Conservation (phyloP, 371 early-diverging fungal species). For the Globomyces sp. region DNA sequence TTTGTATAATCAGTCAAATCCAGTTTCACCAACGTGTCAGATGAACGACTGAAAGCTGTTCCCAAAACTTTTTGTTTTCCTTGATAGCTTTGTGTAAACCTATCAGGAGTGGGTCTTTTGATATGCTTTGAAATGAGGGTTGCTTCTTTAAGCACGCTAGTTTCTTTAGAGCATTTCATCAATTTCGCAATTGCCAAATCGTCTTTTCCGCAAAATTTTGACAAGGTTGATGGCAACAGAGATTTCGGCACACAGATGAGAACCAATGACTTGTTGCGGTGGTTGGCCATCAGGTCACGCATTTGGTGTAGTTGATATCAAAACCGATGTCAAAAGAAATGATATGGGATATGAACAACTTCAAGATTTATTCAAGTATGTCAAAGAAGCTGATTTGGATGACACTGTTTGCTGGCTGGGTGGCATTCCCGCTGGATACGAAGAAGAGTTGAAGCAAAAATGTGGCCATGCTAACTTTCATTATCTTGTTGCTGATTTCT, state of each 20-base stretch:
- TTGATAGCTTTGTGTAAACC: constrained; percentile 9
- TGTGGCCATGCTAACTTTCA: constrained; percentile 28
- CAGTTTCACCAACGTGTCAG: constrained; percentile 58
- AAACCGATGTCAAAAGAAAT: constrained; percentile 1
- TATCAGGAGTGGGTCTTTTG: constrained; percentile 7
- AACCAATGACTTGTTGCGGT: constrained; percentile 1
- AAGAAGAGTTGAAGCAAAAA: constrained; percentile 27
- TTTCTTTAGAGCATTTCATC: too few species aligned
- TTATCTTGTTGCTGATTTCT: constrained; percentile 52
- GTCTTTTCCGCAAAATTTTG: not conserved
- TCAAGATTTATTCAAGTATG: not conserved
- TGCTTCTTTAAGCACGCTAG: too few species aligned
- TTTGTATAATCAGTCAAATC: constrained; percentile 63
- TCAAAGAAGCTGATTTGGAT: constrained; percentile 16
- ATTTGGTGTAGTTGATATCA: constrained; percentile 1
- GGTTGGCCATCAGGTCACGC: not conserved
- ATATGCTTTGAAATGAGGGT: not conserved
- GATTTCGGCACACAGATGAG: constrained; percentile 10
- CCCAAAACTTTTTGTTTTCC: constrained; percentile 63
- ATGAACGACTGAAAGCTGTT: constrained; percentile 65
- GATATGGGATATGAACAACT: not conserved
- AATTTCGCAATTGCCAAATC: not conserved
- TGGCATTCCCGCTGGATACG: constrained; percentile 23
- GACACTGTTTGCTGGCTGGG: constrained; percentile 16
- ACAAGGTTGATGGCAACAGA: constrained; percentile 10